These are phyloP conservation scores for Phylloporus scabripes DNA, from an alignment of 768 basidiomycete genomes.

Conservation along the genomic window DNA sequence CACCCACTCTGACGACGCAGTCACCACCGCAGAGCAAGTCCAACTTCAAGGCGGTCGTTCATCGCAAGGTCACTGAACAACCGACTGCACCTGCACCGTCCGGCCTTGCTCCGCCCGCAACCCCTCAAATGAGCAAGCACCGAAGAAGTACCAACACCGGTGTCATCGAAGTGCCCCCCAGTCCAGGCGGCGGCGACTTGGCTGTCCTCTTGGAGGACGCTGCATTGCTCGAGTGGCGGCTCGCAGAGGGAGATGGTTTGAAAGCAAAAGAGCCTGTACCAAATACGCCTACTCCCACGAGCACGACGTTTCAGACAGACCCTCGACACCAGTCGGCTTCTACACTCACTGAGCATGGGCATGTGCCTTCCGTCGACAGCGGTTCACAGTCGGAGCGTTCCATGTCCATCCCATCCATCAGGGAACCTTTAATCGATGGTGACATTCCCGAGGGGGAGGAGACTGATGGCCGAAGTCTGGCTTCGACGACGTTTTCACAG, in stretches of 20 bases:
- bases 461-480: constrained; percentile 28
- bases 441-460: constrained; percentile 25
- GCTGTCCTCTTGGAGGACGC: constrained; percentile 52
- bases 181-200: constrained; percentile 49
- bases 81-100: constrained; percentile 13
- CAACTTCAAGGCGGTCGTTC: constrained; percentile 54
- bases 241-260: constrained; percentile 40
- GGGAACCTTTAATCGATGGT: constrained; percentile 23
- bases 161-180: constrained; percentile 35
- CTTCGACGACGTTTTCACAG: constrained; percentile 41
- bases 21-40: constrained; percentile 10
- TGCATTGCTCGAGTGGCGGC: constrained; percentile 49
- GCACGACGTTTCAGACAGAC: constrained; percentile 20
- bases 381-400: constrained; percentile 25
- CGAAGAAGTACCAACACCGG: constrained; percentile 21
- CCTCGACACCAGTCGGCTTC: constrained; percentile 17
- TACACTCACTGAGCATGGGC: constrained; percentile 18
- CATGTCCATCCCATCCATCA: constrained; percentile 27
- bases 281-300: constrained; percentile 22
- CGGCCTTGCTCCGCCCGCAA: constrained; percentile 16
- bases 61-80: constrained; percentile 45
- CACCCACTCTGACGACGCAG: constrained; percentile 6
- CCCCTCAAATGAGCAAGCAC: constrained; percentile 27
- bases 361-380: constrained; percentile 13
- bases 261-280: constrained; percentile 9